Base-by-base conservation (phyloP, 768 basidiomycete species). In the button mushroom (Agaricus bisporus) region DNA sequence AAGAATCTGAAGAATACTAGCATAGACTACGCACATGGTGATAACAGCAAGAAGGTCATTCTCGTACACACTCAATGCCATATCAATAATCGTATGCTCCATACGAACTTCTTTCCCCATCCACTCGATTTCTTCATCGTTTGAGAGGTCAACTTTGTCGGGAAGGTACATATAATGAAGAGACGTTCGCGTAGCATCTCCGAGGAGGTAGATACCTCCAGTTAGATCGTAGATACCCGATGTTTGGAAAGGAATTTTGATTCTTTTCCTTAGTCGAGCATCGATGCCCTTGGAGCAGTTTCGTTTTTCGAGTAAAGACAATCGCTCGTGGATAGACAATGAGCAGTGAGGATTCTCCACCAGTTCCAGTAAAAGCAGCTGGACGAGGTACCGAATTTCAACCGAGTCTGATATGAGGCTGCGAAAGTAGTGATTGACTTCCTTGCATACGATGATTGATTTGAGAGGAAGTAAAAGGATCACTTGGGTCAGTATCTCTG, bases 181-280 rank as follows among this genome's bases (percentile, higher is more conserved):
- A 6, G 59, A 58, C 22, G 48, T 62, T 20, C 63, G 58, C 4
- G 56, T 58, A 5, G 18, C 11, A 37, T 72, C 60, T 2, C 76
- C 74, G 5, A 74, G 61, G 15, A 78, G 54, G 58, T 73, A 78
- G 1, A 71, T 60, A 1, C 74, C 73, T 0, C 68, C 72, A 0
- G 68, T 67, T 9, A 78, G 64, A 51, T 78, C 75, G 46, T 75
- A 76, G 28, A 78, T 73, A 5, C 72, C 71, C 3, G 65, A 70
- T 0, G 69, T 61, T 1, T 41, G 39, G 41, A 70, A 66, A 1
- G 55, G 51, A 10, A 73, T 65, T 1, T 61, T 56, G 12, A 74
- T 58, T 0, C 50, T 55, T 29, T 50, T 60, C 2, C 58, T 57
- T 47, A 69, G 73, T 6, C 60, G 56, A 1, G 67, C 57, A 14